Percentiles rank a stretch among this genome's conserved stretches.
These are phyloP conservation scores for Austroboletus rostrupii DNA, from an alignment of 1,284 basidiomycete genomes.

Conservation along the genomic window DNA sequence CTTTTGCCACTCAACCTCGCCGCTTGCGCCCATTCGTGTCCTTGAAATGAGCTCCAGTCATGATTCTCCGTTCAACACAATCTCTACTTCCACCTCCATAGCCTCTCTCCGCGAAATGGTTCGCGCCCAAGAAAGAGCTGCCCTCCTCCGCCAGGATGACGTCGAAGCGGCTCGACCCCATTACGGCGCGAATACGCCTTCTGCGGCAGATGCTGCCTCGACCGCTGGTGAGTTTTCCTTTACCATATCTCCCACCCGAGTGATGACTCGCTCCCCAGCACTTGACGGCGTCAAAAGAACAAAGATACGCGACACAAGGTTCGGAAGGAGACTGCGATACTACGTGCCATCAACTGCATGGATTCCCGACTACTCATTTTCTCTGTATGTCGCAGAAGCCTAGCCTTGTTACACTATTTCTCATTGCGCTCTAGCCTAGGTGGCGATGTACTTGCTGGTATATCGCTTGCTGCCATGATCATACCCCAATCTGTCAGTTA, in stretches of 20 bases:
- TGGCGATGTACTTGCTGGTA: conserved; percentile 80
- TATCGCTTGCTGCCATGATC: conserved; percentile 86
- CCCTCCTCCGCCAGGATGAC: conserved; percentile 23
- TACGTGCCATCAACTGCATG: conserved; percentile 73
- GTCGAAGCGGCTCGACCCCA: conserved; percentile 23
- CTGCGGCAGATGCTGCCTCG: conserved; percentile 15
- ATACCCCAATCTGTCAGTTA: conserved; percentile 94
- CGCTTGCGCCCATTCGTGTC: not conserved
- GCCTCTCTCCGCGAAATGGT: conserved; percentile 27
- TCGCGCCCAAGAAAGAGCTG: conserved; percentile 17
- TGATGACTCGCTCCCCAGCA: conserved; percentile 2
- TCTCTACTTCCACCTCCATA: conserved; percentile 28
- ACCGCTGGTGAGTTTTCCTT: conserved; percentile 16
- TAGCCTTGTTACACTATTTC: not conserved
- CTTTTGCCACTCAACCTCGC: not conserved
- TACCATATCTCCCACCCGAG: not conserved
- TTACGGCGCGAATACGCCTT: conserved; percentile 19
- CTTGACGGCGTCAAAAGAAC: conserved; percentile 16
- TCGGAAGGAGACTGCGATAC: conserved; percentile 44
- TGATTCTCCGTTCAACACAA: conserved; percentile 17
- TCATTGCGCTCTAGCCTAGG: conserved; percentile 49
- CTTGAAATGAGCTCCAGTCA: conserved; percentile 15
- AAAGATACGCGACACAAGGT: conserved; percentile 25
- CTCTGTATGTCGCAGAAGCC: conserved; percentile 49
- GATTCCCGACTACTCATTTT: conserved; percentile 80